These are phyloP conservation scores for Venturia asperata DNA, from an alignment of 2,329 filamentous ascomycete genomes.

Conservation along the genomic window DNA sequence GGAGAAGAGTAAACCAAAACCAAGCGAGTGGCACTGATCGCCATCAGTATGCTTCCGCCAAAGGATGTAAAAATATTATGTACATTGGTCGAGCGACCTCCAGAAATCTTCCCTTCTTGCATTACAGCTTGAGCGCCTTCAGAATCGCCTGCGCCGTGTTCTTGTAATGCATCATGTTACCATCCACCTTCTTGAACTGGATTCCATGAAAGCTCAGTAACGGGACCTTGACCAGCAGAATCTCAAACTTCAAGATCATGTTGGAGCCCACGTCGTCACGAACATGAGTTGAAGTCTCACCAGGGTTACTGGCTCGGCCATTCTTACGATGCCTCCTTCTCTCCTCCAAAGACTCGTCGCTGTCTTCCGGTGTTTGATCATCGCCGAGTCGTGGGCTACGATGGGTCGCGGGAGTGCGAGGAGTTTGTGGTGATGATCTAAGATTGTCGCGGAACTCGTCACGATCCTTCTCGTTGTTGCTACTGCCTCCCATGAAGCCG, in stretches of 20 bases:
- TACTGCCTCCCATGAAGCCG: slow-evolving; percentile 51
- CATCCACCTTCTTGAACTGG: slow-evolving; percentile 93
- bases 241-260: slow-evolving; percentile 85
- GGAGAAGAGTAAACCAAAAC: background rate
- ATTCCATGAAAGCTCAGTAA: slow-evolving; percentile 88
- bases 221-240: slow-evolving; percentile 95
- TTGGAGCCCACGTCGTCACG: slow-evolving; percentile 81
- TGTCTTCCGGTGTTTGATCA: slow-evolving; percentile 2
- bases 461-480: slow-evolving; percentile 51
- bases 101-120: background rate
- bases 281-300: slow-evolving; percentile 86
- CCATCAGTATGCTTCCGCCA: slow-evolving; percentile 3
- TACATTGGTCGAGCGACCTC: slow-evolving; percentile 5
- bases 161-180: slow-evolving; percentile 96
- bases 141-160: slow-evolving; percentile 96
- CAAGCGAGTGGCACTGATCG: slow-evolving; percentile 12
- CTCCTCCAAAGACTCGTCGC: slow-evolving; percentile 14
- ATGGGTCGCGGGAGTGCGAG: slow-evolving; percentile 41
- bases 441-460: slow-evolving; percentile 57
- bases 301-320: slow-evolving; percentile 47
- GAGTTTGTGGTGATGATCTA: slow-evolving; percentile 46
- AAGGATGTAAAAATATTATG: slow-evolving; percentile 7
- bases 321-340: background rate
- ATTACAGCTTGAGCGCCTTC: slow-evolving; percentile 69
- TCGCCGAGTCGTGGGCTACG: slow-evolving; percentile 5